Percentiles rank a stretch among this genome's conserved stretches.
Evolutionary conservation across 805 yeast genomes (phyloP).

Genomic region (Dipodascopsis uninucleata): DNA sequence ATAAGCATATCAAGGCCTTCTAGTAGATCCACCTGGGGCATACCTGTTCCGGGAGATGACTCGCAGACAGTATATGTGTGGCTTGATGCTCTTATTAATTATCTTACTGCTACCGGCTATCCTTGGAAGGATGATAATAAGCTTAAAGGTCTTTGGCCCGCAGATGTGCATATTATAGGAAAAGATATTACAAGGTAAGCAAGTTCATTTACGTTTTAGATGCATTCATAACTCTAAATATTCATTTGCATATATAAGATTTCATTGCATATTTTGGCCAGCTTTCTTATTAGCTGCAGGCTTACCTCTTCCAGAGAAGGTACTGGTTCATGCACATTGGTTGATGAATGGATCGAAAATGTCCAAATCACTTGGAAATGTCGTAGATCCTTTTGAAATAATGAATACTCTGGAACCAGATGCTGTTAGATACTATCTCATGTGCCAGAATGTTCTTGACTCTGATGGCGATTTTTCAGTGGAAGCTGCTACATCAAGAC

Average conservation of each 20-base stretch:
- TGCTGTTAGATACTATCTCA: constrained; percentile 63
- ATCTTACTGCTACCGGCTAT: constrained; percentile 68
- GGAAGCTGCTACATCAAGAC: constrained; percentile 46
- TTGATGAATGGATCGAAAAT: constrained; percentile 81
- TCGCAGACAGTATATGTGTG: constrained; percentile 87
- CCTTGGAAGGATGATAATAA: constrained; percentile 28
- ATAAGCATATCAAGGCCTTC: constrained; percentile 85
- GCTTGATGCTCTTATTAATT: constrained; percentile 92
- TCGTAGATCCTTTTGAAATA: constrained; percentile 80
- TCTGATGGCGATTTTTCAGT: constrained; percentile 79
- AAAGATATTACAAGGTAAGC: constrained; percentile 69
- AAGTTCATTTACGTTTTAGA: constrained; percentile 1
- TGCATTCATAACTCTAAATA: neutral
- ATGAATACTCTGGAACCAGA: constrained; percentile 60
- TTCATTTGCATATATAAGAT: constrained; percentile 32
- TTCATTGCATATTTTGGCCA: constrained; percentile 95
- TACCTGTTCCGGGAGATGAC: constrained; percentile 76
- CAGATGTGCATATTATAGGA: constrained; percentile 75
- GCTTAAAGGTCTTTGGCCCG: constrained; percentile 69
- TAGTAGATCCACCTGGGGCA: constrained; percentile 80
- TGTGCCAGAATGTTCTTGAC: constrained; percentile 69
- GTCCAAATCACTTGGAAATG: constrained; percentile 92
- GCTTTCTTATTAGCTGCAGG: constrained; percentile 81
- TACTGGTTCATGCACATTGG: constrained; percentile 95
- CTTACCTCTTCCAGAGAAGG: constrained; percentile 61